Percentiles rank a stretch among this genome's conserved stretches.
Evolutionary conservation across 1,139 yeast species (phyloP).

Genomic region (Candida sp.): DNA sequence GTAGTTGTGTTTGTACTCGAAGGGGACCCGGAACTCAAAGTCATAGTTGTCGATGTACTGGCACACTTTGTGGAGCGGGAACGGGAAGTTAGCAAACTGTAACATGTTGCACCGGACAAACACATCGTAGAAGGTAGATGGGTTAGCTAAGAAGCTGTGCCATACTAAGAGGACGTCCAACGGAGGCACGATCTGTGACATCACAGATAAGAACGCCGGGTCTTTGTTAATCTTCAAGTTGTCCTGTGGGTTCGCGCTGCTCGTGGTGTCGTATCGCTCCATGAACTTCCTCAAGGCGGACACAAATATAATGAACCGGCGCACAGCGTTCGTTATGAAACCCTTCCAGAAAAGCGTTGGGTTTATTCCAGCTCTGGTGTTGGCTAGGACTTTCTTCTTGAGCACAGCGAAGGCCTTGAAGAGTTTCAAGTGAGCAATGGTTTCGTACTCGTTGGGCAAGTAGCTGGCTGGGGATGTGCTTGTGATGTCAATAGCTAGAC

Average conservation of each 20-base stretch:
- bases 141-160: slow-evolving; percentile 29
- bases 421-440: slow-evolving; percentile 33
- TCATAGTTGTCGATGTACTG: slow-evolving; percentile 24
- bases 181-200: slow-evolving; percentile 24
- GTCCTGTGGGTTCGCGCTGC: not conserved
- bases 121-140: slow-evolving; percentile 29
- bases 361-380: slow-evolving; percentile 7
- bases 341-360: slow-evolving; percentile 29
- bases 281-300: slow-evolving; percentile 18
- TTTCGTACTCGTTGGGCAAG: slow-evolving; percentile 3
- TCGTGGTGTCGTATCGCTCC: not conserved
- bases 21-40: slow-evolving; percentile 21
- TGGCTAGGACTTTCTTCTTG: slow-evolving; percentile 17
- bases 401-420: slow-evolving; percentile 29
- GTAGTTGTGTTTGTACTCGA: slow-evolving; percentile 1
- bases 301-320: slow-evolving; percentile 32
- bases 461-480: not conserved
- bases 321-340: slow-evolving; percentile 30
- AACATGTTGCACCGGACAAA: slow-evolving; percentile 26
- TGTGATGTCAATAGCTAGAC: not conserved
- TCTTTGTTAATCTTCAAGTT: not conserved
- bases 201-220: not conserved
- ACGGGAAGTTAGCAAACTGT: slow-evolving; percentile 24
- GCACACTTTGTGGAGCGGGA: slow-evolving; percentile 27
- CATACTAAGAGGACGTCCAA: slow-evolving; percentile 43